Evolutionary conservation across 2,329 filamentous ascomycete genomes (phyloP).

Genomic region (Alternaria sp.): DNA sequence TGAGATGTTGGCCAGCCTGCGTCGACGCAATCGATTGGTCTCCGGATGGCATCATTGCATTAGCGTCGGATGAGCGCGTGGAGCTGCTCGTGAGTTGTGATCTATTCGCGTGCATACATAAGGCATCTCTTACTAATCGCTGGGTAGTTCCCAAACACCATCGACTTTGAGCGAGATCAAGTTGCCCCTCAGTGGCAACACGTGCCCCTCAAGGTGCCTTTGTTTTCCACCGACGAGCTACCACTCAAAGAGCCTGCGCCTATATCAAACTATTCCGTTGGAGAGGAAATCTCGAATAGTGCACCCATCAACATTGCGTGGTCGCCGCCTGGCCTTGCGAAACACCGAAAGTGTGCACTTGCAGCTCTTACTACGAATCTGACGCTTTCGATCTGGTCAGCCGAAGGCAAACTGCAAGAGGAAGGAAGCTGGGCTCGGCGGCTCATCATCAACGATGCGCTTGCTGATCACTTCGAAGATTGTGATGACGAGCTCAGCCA

Average conservation of each 20-base stretch:
- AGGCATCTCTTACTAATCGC: constrained; percentile 7
- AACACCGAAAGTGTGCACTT: constrained; percentile 62
- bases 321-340: constrained; percentile 65
- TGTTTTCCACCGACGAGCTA: constrained; percentile 61
- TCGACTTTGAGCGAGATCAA: constrained; percentile 37
- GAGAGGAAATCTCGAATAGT: constrained; percentile 65
- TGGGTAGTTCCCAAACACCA: constrained; percentile 45
- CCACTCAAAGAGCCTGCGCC: constrained; percentile 56
- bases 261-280: constrained; percentile 61
- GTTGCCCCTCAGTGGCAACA: constrained; percentile 48
- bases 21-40: constrained; percentile 67
- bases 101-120: background rate
- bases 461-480: constrained; percentile 52
- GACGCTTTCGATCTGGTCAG: constrained; percentile 64
- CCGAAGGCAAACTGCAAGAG: constrained; percentile 52
- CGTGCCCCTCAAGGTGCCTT: constrained; percentile 57
- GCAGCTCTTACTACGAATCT: constrained; percentile 66
- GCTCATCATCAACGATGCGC: constrained; percentile 61
- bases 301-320: constrained; percentile 61
- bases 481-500: constrained; percentile 23
- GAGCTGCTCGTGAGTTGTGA: constrained; percentile 57
- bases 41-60: constrained; percentile 64
- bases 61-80: constrained; percentile 64
- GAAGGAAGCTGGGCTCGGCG: constrained; percentile 61
- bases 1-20: constrained; percentile 60